phyloP scores from a whole-genome alignment of 176 grass and related monocot species.

The Poa annua region DNA sequence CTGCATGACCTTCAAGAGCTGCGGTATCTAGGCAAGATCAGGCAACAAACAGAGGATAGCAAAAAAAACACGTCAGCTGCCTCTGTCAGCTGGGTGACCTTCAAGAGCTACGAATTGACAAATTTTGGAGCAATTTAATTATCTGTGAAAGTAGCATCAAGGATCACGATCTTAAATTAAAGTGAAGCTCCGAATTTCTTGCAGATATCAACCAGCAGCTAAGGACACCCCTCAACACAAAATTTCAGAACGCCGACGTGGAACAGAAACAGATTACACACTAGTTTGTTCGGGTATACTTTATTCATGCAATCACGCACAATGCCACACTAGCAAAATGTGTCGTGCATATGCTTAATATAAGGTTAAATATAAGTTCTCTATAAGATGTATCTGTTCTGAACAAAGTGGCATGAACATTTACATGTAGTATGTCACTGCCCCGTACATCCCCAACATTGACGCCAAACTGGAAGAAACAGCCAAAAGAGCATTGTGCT shows the following conservation, averaged over 20 bases:
- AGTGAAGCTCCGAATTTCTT: neutral
- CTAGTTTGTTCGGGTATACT: neutral
- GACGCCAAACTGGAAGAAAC: neutral
- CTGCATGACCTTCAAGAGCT: neutral
- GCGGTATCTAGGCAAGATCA: neutral
- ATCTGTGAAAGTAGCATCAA: neutral
- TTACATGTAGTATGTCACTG: neutral
- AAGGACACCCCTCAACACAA: neutral
- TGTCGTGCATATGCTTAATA: neutral
- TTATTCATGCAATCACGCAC: conserved; percentile 24
- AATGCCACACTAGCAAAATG: neutral
- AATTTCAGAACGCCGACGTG: neutral
- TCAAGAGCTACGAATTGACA: neutral
- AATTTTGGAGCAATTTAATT: neutral
- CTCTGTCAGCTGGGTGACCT: no score
- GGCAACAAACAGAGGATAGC: neutral
- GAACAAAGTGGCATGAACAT: conserved; percentile 5
- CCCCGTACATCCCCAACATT: conserved; percentile 23
- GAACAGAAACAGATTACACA: neutral
- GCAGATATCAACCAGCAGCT: neutral
- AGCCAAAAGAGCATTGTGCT: conserved; percentile 6
- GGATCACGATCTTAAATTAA: neutral
- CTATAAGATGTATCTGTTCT: conserved; percentile 19
- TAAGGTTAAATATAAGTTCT: neutral
- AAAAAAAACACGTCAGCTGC: neutral